Evolutionary conservation across 2,329 filamentous ascomycete genomes (phyloP), one percentile per base, ranked within the genome.

Genomic region (Trichophyton equinum): DNA sequence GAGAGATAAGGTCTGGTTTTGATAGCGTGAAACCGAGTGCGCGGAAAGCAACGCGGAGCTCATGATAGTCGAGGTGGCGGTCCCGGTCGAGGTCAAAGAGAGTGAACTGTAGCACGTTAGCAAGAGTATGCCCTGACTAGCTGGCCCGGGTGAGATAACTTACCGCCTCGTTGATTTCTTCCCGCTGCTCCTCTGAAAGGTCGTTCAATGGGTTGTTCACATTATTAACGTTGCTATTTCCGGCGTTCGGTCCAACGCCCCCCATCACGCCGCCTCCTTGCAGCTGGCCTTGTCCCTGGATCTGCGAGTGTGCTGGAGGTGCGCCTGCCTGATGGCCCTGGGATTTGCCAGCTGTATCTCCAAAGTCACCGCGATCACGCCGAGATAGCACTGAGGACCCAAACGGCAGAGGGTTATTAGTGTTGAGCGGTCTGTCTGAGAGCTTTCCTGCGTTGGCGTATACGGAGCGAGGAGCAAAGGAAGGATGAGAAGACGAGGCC

Each of bases 51-150:
- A 97, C 94, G 75, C 94, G 92, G 73, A 97, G 89, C 77, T 99
- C 94, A 77, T 97, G 94, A 79, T 96, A 97, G 78, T 97, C 92
- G 71, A 99, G 89, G 74, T 88, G 85, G 55, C 86, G 83, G 77
- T 97, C 91, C 73, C 95, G 92, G 80, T 97, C 92, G 70, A 96
- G 87, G 74, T 97, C 94, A 80, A 99, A 97, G 66, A 97, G 85
- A 64, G 86, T 86, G 75, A 97, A 97, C 88, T 95, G 66, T 47
- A 58, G n/a, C 49, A 49, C 42, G 22, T 60, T 13, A 47, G 47
- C 15, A 56, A 46, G 46, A 13, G n/a, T 46, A 33, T 1, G 11
- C 11, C 22, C 22, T 15, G 51, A 18, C 4, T 30, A 20, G 59
- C 25, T 30, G 27, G 58, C n/a, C n/a, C 13, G 9, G 55, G 27